Percentiles rank a stretch among this genome's conserved stretches.
Conservation (phyloP, 2,329 filamentous ascomycete genomes). For the Whalleya microplaca region DNA sequence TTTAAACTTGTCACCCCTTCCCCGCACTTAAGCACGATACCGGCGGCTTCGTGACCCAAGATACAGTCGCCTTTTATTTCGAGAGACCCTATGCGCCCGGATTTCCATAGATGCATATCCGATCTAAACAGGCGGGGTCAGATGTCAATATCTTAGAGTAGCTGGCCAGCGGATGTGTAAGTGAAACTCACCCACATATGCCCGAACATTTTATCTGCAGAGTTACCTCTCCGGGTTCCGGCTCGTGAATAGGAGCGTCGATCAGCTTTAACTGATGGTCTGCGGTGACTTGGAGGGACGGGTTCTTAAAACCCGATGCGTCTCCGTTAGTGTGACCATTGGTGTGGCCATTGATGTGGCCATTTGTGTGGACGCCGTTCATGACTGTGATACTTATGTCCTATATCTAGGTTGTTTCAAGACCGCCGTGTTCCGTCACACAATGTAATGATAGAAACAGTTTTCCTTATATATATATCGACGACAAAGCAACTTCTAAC, state of each 20-base stretch:
- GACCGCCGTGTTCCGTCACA: slow-evolving; percentile 7
- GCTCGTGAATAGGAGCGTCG: slow-evolving; percentile 60
- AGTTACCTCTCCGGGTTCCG: slow-evolving; percentile 57
- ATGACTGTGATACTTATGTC: slow-evolving; percentile 16
- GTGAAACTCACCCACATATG: slow-evolving; percentile 58
- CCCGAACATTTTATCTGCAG: slow-evolving; percentile 66
- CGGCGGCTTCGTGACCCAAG: slow-evolving; percentile 67
- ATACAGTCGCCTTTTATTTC: slow-evolving; percentile 67
- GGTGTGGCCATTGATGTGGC: slow-evolving; percentile 24
- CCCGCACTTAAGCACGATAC: slow-evolving; percentile 61
- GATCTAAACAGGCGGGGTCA: slow-evolving; percentile 46
- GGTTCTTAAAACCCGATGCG: slow-evolving; percentile 45
- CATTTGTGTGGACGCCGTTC: slow-evolving; percentile 11
- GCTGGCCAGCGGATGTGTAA: not conserved
- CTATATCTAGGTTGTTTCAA: slow-evolving; percentile 1
- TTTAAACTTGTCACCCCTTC: slow-evolving; percentile 56
- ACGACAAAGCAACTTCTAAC: not conserved
- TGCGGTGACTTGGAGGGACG: slow-evolving; percentile 61
- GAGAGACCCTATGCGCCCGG: slow-evolving; percentile 64
- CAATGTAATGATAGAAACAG: slow-evolving; percentile 1
- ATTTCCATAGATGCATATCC: slow-evolving; percentile 71
- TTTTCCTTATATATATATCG: slow-evolving; percentile 1
- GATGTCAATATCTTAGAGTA: not conserved
- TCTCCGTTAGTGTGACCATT: slow-evolving; percentile 22
- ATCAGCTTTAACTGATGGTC: slow-evolving; percentile 61